Base-by-base conservation (phyloP, 305 asterid genomes). In the Rubia tinctorum region DNA sequence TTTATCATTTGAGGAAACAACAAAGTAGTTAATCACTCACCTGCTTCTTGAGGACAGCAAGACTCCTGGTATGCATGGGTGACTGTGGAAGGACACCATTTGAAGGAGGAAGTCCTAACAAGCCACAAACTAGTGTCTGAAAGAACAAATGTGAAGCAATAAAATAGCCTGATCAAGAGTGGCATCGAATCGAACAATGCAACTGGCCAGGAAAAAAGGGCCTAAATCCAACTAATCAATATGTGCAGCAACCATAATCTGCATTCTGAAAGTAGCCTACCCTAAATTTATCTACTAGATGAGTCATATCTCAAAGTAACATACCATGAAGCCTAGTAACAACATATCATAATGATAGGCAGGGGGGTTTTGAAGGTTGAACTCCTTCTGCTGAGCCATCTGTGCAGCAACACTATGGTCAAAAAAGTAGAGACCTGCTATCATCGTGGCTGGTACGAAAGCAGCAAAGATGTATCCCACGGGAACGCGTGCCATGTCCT, bases 61-160 rank as follows among this genome's bases (percentile, higher is more conserved):
- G 98, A 79, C 98, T 93, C 77, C 87, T 86, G 42, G 98, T 91
- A 73, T 93, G 98, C 98, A 93, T 93, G 51, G 98, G 98, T 37
- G 98, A 91, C 84, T 93, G 97, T 18, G 98, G 98, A 80, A 93
- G 96, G 73, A 93, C 98, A 44, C 98, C 97, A 71, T 93, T 93
- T 0, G 98, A 93, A 75, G 98, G 98, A 71, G 98, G 97, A 69
- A 93, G 87, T 77, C 97, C 98, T 39, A 93, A 92, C 81, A 93
- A 84, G 73, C 98, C 98, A 39, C 98, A 93, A 71, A 91, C 40
- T 90, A 93, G 81, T 42, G 97, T 93, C 98, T 93, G 84, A 42
- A 75, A 74, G 61, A 66, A 81, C 10, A 71, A 71, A 76, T 59
- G 68, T 47, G 64, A 14, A 10, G 47, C 44, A 62, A 76, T 55